Conservation (phyloP, 2,329 filamentous ascomycete genomes). For the Zasmidium cellare region DNA sequence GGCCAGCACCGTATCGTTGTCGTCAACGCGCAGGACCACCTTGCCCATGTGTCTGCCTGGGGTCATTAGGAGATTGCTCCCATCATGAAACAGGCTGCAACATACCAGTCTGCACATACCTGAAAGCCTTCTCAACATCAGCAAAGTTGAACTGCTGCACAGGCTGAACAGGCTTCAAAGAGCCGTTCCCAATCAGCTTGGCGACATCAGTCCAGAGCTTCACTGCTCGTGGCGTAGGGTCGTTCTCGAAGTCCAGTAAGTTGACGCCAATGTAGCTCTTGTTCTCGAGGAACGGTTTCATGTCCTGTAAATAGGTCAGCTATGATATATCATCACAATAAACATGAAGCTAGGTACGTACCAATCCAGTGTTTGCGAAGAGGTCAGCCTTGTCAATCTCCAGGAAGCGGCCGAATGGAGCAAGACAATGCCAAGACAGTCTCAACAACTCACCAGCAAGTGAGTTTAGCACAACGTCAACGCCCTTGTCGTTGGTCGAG, state of each 20-base stretch:
- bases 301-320: slow-evolving; percentile 1
- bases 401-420: slow-evolving; percentile 34
- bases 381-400: slow-evolving; percentile 29
- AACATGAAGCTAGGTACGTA: too few relatives aligned
- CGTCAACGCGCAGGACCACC: slow-evolving; percentile 5
- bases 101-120: slow-evolving; percentile 13
- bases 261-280: slow-evolving; percentile 14
- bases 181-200: slow-evolving; percentile 11
- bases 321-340: too few relatives aligned
- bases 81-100: neutral
- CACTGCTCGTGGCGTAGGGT: slow-evolving; percentile 2
- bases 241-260: slow-evolving; percentile 18
- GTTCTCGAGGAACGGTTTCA: slow-evolving; percentile 15
- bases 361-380: slow-evolving; percentile 15
- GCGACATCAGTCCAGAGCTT: slow-evolving; percentile 18
- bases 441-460: slow-evolving; percentile 29
- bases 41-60: slow-evolving; percentile 14
- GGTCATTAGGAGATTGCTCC: neutral
- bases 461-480: slow-evolving; percentile 39
- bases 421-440: slow-evolving; percentile 29
- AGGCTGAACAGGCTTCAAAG: slow-evolving; percentile 14
- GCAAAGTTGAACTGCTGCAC: slow-evolving; percentile 16
- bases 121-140: slow-evolving; percentile 21
- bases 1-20: neutral
- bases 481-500: slow-evolving; percentile 32